Evolutionary conservation across 805 yeast species (phyloP), one percentile per base, ranked within the genome.

Genomic region (Groenewaldozyma tartarivorans): DNA sequence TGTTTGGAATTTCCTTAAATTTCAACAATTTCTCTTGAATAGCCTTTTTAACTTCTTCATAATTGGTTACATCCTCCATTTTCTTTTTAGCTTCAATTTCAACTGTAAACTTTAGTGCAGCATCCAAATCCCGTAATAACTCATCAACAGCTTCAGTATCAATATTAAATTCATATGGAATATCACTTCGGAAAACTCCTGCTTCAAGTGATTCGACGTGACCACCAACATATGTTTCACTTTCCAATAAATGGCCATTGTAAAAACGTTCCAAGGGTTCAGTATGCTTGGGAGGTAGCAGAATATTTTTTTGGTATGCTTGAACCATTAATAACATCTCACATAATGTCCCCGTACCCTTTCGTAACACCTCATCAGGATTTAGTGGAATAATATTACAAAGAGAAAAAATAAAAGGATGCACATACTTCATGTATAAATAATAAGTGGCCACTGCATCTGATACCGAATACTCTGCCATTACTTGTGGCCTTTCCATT

Each of bases 401-500:
- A 44, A 92, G 75, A 2, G 98, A 92, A 56, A 92, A 87, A 50
- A 92, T 81, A 64, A 92, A 92, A 1, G 97, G 97, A 61, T 88
- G 97, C 39, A 92, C 96, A 57, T 92, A 94, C 62, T 92, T 92
- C 77, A 82, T 88, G 66, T 88, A 92, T 35, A 92, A 67, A 61
- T 92, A 92, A 58, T 88, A 92, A 0, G 99, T 92, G 3, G 98
- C 98, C 31, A 94, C 98, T 9, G 99, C 99, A 70, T 92, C 99
- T 43, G 98, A 94, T 20, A 92, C 99, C 1, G 98, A 94, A 61
- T 92, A 92, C 57, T 94, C 98, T 0, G 98, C 86, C 39, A 92
- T 63, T 3, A 81, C 64, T 55, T 92, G 97, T 1, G 99, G 98
- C 52, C 81, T 76, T 54, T 88, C 95, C 50, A 80, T 77, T 3